phyloP scores from a whole-genome alignment of 805 yeast genomes.

The Lipomyces japonicus region DNA sequence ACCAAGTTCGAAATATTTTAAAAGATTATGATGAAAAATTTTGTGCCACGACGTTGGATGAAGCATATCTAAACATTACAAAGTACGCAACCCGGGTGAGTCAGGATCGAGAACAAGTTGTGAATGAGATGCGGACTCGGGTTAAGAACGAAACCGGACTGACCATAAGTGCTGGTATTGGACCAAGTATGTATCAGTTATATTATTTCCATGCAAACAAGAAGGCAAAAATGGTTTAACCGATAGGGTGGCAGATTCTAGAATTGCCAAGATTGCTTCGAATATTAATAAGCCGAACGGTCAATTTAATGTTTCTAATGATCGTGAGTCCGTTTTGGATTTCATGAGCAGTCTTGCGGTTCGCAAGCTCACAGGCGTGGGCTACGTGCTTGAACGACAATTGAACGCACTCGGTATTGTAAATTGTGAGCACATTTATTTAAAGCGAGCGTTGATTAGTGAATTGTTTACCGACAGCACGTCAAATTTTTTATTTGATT shows the following conservation, averaged over 20 bases:
- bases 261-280: constrained; percentile 33
- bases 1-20: constrained; percentile 58
- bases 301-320: constrained; percentile 22
- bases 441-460: constrained; percentile 6
- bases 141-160: constrained; percentile 52
- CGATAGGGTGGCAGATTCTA: constrained; percentile 17
- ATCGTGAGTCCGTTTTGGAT: constrained; percentile 21
- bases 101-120: constrained; percentile 32
- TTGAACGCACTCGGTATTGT: constrained; percentile 27
- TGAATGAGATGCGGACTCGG: constrained; percentile 40
- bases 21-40: constrained; percentile 42
- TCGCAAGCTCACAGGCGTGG: constrained; percentile 32
- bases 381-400: constrained; percentile 32
- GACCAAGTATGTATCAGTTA: constrained; percentile 46
- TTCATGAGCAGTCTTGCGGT: constrained; percentile 27
- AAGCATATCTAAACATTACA: constrained; percentile 31
- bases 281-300: constrained; percentile 33
- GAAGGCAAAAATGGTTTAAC: no score
- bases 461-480: constrained; percentile 17
- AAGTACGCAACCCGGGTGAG: constrained; percentile 30
- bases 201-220: background rate
- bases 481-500: constrained; percentile 22
- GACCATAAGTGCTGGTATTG: constrained; percentile 74
- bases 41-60: constrained; percentile 67
- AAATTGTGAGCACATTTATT: constrained; percentile 28